A percentile compares a stretch with the other conserved stretches of the same genome.
These are phyloP conservation scores for Mycena kentingensis DNA, from an alignment of 768 basidiomycete species.

Conservation along the genomic window DNA sequence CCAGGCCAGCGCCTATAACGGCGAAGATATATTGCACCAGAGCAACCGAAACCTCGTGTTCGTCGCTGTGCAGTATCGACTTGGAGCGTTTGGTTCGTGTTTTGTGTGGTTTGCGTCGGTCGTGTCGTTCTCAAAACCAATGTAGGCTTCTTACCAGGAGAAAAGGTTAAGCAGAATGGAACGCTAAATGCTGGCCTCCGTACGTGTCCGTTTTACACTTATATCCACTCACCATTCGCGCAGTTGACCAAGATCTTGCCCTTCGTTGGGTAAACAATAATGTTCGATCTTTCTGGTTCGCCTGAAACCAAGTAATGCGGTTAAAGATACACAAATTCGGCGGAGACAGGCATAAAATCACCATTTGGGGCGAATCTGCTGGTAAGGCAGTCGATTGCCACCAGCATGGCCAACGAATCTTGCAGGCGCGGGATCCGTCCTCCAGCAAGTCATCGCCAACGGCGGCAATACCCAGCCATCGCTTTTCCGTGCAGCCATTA, in stretches of 20 bases:
- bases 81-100: slow-evolving; percentile 37
- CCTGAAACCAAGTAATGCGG: background rate
- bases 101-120: background rate
- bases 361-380: slow-evolving; percentile 28
- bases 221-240: background rate
- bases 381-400: slow-evolving; percentile 3
- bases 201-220: slow-evolving; percentile 10
- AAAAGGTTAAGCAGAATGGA: slow-evolving; percentile 31
- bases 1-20: slow-evolving; percentile 30
- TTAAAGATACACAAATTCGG: slow-evolving; percentile 25
- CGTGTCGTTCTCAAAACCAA: background rate
- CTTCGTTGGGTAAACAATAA: slow-evolving; percentile 35
- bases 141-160: slow-evolving; percentile 34
- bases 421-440: slow-evolving; percentile 35
- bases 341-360: slow-evolving; percentile 24
- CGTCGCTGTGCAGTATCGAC: slow-evolving; percentile 45
- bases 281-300: slow-evolving; percentile 14
- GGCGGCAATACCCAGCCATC: slow-evolving; percentile 35
- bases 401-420: background rate
- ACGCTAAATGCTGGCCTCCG: slow-evolving; percentile 35
- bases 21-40: slow-evolving; percentile 39
- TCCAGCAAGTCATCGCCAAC: slow-evolving; percentile 37
- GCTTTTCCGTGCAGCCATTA: slow-evolving; percentile 34
- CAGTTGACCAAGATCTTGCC: slow-evolving; percentile 37
- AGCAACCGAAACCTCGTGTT: slow-evolving; percentile 38